phyloP scores from a whole-genome alignment of 306 rosid species.

The Sesbania bispinosa region DNA sequence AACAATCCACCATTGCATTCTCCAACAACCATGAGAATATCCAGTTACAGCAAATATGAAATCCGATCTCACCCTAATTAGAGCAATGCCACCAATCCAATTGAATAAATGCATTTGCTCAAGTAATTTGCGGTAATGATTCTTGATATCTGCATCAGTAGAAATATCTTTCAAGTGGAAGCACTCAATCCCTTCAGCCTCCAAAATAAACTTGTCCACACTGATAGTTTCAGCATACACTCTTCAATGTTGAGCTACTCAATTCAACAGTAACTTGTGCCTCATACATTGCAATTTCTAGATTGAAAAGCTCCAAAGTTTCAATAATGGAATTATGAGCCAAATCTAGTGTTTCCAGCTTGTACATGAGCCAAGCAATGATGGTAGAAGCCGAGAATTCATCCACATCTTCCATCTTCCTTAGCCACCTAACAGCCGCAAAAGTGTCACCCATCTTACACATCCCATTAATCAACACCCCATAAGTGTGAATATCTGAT shows the following conservation, averaged over 20 bases:
- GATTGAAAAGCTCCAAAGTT: conserved; percentile 52
- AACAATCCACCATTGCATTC: no score
- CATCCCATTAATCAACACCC: no score
- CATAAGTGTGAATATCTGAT: no score
- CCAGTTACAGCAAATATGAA: no score
- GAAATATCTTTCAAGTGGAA: conserved; percentile 45
- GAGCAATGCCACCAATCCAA: no score
- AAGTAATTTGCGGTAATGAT: no score
- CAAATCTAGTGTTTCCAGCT: conserved; percentile 51
- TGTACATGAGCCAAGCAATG: conserved; percentile 82
- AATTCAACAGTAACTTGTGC: conserved; percentile 53
- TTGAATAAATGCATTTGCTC: no score
- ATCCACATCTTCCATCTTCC: conserved; percentile 73
- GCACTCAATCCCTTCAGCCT: conserved; percentile 44
- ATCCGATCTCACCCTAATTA: no score
- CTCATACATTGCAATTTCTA: conserved; percentile 68
- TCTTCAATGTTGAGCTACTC: conserved; percentile 60
- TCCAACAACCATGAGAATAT: no score
- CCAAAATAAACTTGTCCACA: conserved; percentile 57
- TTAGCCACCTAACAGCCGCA: no score
- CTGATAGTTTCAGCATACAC: conserved; percentile 57
- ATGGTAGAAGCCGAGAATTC: conserved; percentile 68
- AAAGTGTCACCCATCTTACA: no score
- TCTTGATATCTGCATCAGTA: no score
- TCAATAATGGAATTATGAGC: conserved; percentile 65